Conservation (phyloP, 768 basidiomycete genomes). For the Mycena leptocephala region DNA sequence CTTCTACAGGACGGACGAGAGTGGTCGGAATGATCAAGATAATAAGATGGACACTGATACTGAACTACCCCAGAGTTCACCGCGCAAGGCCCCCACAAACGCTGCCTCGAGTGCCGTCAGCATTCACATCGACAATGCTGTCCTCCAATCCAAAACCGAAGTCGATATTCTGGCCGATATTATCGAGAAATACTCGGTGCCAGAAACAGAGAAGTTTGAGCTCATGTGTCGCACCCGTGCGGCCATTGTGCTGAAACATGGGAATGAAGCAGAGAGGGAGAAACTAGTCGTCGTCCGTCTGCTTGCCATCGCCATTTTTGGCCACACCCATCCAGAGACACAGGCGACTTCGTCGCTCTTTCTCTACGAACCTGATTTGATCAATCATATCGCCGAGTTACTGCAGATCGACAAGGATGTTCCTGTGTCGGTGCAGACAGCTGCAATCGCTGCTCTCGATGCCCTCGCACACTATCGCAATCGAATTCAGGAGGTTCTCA, state of each 20-base stretch:
- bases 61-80: conserved; percentile 61
- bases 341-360: conserved; percentile 88
- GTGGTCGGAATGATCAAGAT: conserved; percentile 59
- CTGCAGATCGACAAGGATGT: conserved; percentile 86
- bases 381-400: conserved; percentile 90
- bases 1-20: conserved; percentile 79
- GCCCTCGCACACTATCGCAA: conserved; percentile 89
- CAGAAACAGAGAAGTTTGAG: conserved; percentile 90
- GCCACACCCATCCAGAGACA: conserved; percentile 87
- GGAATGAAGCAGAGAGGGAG: conserved; percentile 75
- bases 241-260: conserved; percentile 77
- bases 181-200: conserved; percentile 77
- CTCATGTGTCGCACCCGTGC: conserved; percentile 89
- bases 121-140: conserved; percentile 75
- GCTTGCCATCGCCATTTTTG: conserved; percentile 92
- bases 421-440: conserved; percentile 82
- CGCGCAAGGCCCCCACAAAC: conserved; percentile 61
- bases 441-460: conserved; percentile 92
- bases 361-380: conserved; percentile 95
- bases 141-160: conserved; percentile 72
- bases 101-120: conserved; percentile 68
- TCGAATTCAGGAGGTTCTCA: conserved; percentile 89
- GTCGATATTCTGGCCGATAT: conserved; percentile 86
- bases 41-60: conserved; percentile 64
- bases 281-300: conserved; percentile 88